Evolutionary conservation across 371 early-diverging fungal genomes (phyloP).

Genomic region (Mucor indicus): DNA sequence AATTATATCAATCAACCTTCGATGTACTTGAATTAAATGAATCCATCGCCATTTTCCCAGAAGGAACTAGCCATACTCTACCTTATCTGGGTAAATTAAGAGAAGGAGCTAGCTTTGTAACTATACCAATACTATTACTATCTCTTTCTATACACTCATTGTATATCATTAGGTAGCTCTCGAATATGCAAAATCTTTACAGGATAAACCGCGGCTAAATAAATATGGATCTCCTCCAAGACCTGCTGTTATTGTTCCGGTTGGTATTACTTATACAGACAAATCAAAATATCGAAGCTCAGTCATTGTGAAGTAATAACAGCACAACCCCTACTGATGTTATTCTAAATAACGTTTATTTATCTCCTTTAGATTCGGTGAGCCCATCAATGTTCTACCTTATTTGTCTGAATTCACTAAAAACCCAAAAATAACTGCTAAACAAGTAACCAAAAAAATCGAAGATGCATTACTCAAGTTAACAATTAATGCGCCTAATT

Average conservation of each 20-base stretch:
- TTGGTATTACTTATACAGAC: slow-evolving; percentile 27
- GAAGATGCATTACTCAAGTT: slow-evolving; percentile 6
- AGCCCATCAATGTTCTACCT: slow-evolving; percentile 19
- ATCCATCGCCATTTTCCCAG: slow-evolving; percentile 32
- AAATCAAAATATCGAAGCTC: slow-evolving; percentile 32
- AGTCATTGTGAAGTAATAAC: slow-evolving; percentile 20
- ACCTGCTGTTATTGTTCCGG: slow-evolving; percentile 19
- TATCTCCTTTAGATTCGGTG: slow-evolving; percentile 24
- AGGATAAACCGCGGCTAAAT: neutral
- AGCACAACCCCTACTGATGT: too few relatives aligned
- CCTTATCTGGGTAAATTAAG: slow-evolving; percentile 13
- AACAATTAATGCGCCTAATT: slow-evolving; percentile 20
- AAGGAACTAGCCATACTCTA: slow-evolving; percentile 28
- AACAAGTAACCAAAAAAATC: slow-evolving; percentile 21
- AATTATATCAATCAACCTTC: slow-evolving; percentile 22
- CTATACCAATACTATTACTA: neutral
- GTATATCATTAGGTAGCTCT: slow-evolving; percentile 1
- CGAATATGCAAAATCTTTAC: slow-evolving; percentile 6
- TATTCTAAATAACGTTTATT: too few relatives aligned
- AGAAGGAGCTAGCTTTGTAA: slow-evolving; percentile 20
- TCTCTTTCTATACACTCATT: too few relatives aligned
- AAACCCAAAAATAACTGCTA: slow-evolving; percentile 19
- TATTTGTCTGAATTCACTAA: slow-evolving; percentile 19
- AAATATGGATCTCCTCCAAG: neutral
- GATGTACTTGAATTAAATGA: slow-evolving; percentile 24